Evolutionary conservation across 2,329 filamentous ascomycete genomes (phyloP).

Genomic region (Ophiostoma sp.): DNA sequence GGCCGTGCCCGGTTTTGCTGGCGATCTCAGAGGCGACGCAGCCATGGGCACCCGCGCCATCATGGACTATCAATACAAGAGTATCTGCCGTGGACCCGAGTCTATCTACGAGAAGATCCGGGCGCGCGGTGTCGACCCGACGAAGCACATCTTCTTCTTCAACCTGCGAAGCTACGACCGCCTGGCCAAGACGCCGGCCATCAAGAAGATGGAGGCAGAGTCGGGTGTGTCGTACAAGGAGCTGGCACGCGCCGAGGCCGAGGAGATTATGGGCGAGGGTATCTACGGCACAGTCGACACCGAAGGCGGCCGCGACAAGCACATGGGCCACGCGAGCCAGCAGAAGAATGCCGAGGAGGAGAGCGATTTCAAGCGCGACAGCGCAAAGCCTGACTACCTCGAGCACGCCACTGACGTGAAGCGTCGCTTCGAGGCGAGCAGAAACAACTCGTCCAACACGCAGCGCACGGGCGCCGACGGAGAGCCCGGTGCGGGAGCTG

Average conservation of each 20-base stretch:
- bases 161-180: conserved; percentile 91
- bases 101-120: conserved; percentile 80
- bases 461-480: not conserved
- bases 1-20: conserved; percentile 87
- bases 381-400: conserved; percentile 35
- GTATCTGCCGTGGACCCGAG: conserved; percentile 83
- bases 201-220: conserved; percentile 70
- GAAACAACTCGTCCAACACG: not conserved
- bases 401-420: conserved; percentile 44
- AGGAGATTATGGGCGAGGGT: conserved; percentile 75
- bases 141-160: conserved; percentile 82
- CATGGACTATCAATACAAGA: conserved; percentile 99
- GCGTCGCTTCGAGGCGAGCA: conserved; percentile 45
- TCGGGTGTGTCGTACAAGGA: conserved; percentile 78
- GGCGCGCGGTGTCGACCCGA: conserved; percentile 67
- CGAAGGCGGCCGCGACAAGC: conserved; percentile 43
- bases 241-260: conserved; percentile 79
- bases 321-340: conserved; percentile 42
- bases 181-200: conserved; percentile 70
- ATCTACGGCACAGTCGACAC: conserved; percentile 55
- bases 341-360: conserved; percentile 34
- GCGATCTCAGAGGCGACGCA: conserved; percentile 76
- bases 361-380: conserved; percentile 32
- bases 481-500: not conserved
- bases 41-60: conserved; percentile 85